Evolutionary conservation across 768 basidiomycete species (phyloP).

Genomic region (Rhodotorula toruloides): DNA sequence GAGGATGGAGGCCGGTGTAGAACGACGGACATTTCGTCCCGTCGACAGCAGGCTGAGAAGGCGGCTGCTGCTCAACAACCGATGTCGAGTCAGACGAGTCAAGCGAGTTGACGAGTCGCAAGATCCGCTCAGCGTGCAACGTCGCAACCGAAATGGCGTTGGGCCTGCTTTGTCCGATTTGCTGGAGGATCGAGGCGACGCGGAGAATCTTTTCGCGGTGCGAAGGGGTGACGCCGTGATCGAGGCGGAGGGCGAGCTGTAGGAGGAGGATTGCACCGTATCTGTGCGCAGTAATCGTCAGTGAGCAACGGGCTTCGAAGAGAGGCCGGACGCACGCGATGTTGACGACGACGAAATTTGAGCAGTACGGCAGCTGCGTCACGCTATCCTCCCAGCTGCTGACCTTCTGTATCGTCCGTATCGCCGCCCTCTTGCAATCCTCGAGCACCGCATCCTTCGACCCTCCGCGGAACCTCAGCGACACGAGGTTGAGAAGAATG

Average conservation of each 20-base stretch:
- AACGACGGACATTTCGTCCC: too few relatives aligned
- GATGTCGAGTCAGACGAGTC: too few relatives aligned
- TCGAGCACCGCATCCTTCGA: not conserved
- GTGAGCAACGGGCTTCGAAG: not conserved
- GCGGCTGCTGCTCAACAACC: not conserved
- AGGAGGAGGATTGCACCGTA: conserved; percentile 11
- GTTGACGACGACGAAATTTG: conserved; percentile 2
- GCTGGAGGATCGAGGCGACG: not conserved
- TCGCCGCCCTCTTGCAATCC: not conserved
- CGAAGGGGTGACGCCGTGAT: not conserved
- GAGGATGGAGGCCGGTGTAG: too few relatives aligned
- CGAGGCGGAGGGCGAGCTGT: not conserved
- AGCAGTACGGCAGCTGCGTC: not conserved
- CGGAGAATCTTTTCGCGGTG: not conserved
- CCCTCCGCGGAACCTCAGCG: conserved; percentile 1
- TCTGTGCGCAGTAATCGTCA: not conserved
- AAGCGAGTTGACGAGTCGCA: not conserved
- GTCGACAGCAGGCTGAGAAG: not conserved
- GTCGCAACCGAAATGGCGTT: not conserved
- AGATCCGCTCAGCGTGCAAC: not conserved
- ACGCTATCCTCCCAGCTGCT: conserved; percentile 1
- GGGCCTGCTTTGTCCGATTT: not conserved
- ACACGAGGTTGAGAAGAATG: conserved; percentile 2
- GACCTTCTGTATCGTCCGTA: not conserved
- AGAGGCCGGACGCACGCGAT: not conserved